These are phyloP conservation scores for Sarcodon sp. DNA, from an alignment of 768 basidiomycete genomes.

Conservation along the genomic window DNA sequence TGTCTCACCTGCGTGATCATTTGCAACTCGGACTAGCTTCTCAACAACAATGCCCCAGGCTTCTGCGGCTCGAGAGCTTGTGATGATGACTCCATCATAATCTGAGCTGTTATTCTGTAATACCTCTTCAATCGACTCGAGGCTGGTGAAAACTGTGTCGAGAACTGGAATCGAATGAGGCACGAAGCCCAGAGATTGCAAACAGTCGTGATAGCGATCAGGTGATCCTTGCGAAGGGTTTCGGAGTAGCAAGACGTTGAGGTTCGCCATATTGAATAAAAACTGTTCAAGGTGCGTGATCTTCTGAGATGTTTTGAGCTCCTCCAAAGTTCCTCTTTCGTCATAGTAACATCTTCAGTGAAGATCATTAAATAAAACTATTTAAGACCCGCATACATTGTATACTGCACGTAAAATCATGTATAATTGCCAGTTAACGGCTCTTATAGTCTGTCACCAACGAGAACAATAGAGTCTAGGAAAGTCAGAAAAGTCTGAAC, in stretches of 20 bases:
- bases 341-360: too few relatives aligned
- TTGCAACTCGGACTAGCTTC: background rate
- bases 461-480: too few relatives aligned
- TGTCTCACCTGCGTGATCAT: background rate
- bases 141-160: slow-evolving; percentile 47
- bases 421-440: too few relatives aligned
- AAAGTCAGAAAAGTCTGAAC: too few relatives aligned
- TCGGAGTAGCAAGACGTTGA: slow-evolving; percentile 27
- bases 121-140: slow-evolving; percentile 27
- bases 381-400: too few relatives aligned
- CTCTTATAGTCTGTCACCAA: too few relatives aligned
- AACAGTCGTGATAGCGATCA: slow-evolving; percentile 49
- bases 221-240: slow-evolving; percentile 17
- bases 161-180: slow-evolving; percentile 59
- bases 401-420: too few relatives aligned
- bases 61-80: slow-evolving; percentile 67
- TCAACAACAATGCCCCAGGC: slow-evolving; percentile 43
- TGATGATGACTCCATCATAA: slow-evolving; percentile 56
- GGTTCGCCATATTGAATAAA: slow-evolving; percentile 9
- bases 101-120: slow-evolving; percentile 14
- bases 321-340: too few relatives aligned
- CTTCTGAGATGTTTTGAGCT: too few relatives aligned
- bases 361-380: too few relatives aligned
- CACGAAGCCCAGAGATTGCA: slow-evolving; percentile 33
- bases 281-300: too few relatives aligned